Evolutionary conservation across 2,329 filamentous ascomycete species (phyloP).

Genomic region (Fusarium sp.): DNA sequence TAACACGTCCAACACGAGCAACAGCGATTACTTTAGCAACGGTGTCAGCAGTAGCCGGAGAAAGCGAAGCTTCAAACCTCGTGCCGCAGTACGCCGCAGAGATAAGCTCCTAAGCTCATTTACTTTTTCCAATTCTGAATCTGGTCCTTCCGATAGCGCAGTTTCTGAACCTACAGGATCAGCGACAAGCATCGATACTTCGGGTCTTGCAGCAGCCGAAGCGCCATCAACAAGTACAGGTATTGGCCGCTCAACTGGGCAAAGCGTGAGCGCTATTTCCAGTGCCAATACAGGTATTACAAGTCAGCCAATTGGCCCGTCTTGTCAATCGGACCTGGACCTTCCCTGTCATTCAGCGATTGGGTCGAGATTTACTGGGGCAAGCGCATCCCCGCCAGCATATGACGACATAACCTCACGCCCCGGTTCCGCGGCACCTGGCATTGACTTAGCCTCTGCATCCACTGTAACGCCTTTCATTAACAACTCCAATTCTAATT

Average conservation of each 20-base stretch:
- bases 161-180: conserved; percentile 15
- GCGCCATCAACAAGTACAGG: conserved; percentile 7
- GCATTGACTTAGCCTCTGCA: conserved; percentile 37
- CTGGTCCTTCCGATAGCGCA: background rate
- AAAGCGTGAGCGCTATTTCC: conserved; percentile 25
- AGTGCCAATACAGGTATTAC: conserved; percentile 16
- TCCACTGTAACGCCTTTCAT: conserved; percentile 34
- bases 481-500: conserved; percentile 13
- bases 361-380: conserved; percentile 36
- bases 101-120: conserved; percentile 32
- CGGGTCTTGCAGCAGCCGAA: conserved; percentile 26
- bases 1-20: conserved; percentile 10
- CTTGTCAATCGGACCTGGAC: conserved; percentile 23
- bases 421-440: conserved; percentile 38
- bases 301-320: conserved; percentile 22
- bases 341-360: conserved; percentile 32
- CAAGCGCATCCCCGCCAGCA: conserved; percentile 42
- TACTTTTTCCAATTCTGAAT: conserved; percentile 13
- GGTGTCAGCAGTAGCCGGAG: conserved; percentile 40
- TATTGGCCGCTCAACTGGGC: conserved; percentile 32
- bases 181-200: conserved; percentile 9
- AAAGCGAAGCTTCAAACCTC: conserved; percentile 23
- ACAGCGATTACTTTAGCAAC: conserved; percentile 4
- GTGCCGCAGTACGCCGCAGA: conserved; percentile 16
- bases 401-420: conserved; percentile 46